phyloP scores from a whole-genome alignment of 1,139 yeast species.

The Geotrichum histeridarum region DNA sequence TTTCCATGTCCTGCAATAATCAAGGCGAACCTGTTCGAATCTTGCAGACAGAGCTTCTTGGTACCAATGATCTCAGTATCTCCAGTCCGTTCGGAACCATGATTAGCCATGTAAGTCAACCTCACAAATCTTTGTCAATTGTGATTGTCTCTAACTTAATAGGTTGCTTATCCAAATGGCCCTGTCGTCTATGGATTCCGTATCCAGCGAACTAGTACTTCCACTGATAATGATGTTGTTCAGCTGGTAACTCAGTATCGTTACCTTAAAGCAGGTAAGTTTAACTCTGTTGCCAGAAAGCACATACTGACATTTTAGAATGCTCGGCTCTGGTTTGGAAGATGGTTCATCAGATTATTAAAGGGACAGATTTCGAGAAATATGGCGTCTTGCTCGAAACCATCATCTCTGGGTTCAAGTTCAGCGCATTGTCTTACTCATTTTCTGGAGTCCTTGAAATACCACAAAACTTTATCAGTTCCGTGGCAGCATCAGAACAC shows the following conservation, averaged over 20 bases:
- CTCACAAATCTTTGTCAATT: not conserved
- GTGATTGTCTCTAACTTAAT: conserved; percentile 18
- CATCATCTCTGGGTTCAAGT: conserved; percentile 5
- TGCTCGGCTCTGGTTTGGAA: conserved; percentile 11
- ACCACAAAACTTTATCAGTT: not conserved
- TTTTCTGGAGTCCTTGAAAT: conserved; percentile 8
- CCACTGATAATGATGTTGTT: conserved; percentile 18
- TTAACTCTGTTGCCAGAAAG: not conserved
- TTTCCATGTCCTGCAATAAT: conserved; percentile 59
- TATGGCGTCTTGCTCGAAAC: conserved; percentile 14
- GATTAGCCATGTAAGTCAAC: conserved; percentile 10
- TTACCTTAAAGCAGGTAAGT: conserved; percentile 26
- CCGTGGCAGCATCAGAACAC: conserved; percentile 6
- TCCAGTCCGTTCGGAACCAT: conserved; percentile 35
- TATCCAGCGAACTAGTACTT: conserved; percentile 34
- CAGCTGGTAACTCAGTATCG: conserved; percentile 24
- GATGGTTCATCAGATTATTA: conserved; percentile 24
- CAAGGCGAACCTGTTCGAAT: conserved; percentile 53
- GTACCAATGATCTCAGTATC: conserved; percentile 43
- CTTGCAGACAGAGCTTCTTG: conserved; percentile 42
- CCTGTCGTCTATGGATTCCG: conserved; percentile 60
- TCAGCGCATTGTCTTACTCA: conserved; percentile 25
- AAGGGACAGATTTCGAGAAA: conserved; percentile 34
- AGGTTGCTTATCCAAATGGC: conserved; percentile 63
- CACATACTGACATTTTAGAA: conserved; percentile 1